Base-by-base conservation (phyloP, 345 rosid genomes). In the Eucalyptus fibrosa region DNA sequence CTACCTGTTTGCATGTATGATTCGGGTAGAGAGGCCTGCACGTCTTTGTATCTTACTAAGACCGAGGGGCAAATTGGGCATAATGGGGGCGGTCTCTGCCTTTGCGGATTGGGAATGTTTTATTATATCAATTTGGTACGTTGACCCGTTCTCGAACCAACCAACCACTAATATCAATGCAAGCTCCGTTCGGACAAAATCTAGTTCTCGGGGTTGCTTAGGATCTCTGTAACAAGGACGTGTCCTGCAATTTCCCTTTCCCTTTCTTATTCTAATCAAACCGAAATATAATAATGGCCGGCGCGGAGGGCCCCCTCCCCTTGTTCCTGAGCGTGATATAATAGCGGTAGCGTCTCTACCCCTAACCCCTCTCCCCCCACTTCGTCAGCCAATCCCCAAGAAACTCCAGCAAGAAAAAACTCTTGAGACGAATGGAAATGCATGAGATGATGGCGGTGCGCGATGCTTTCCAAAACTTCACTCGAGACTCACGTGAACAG, bases 141-240 rank as follows among this genome's bases (percentile, higher is more conserved):
- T 94, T 94, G 95, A 95, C 96, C 86, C 11, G 40, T 91, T 94
- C 94, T 91, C 19, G 88, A 90, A 87, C 90, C 92, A 95, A 92
- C 94, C 88, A 90, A 92, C 94, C 88, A 90, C 91, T 90, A 21
- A 3, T 51, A 83, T 89, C 86, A 34, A 49, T 60, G 91, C 90
- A 85, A 62, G 32, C 80, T 60, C 88, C 92, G 93, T 90, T 91
- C 89, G 91, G 92, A 91, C 92, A 92, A 91, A 86, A 91, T 90
- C 89, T 91, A 87, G 87, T 88, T 92, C 62, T n/a, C 86, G 30
- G 88, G 95, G 89, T 95, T 95, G 96, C 95, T 94, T 93, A 16
- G 92, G 91, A 92, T 92, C 93, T 90, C 93, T 90, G 95, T 95
- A 94, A 93, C 94, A 94, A 91, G 21, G 93, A 93, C 95, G 80